Conservation (phyloP, 2,329 filamentous ascomycete genomes). For the Onygenales sp. region DNA sequence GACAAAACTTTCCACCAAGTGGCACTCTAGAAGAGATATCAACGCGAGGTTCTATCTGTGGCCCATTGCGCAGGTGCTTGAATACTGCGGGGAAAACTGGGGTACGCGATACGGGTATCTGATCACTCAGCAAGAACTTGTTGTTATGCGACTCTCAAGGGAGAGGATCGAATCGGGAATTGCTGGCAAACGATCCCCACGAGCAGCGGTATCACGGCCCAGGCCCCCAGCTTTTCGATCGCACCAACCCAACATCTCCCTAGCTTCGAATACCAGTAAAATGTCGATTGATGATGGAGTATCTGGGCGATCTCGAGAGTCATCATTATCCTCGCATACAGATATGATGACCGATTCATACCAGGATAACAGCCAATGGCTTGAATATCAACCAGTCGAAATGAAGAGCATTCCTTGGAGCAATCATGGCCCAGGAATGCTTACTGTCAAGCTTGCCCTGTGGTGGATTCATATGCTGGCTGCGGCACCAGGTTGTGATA, state of each 20-base stretch:
- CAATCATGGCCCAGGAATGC: not conserved
- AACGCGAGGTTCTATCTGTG: not conserved
- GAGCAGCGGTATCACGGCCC: not conserved
- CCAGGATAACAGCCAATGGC: not conserved
- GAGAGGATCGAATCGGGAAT: not conserved
- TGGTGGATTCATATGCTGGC: slow-evolving; percentile 6
- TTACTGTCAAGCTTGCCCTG: slow-evolving; percentile 6
- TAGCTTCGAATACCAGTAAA: not conserved
- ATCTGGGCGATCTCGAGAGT: not conserved
- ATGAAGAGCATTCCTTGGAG: slow-evolving; percentile 2
- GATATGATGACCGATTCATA: not conserved
- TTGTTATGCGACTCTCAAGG: slow-evolving; percentile 1
- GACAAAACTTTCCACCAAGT: slow-evolving; percentile 2
- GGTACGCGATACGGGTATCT: slow-evolving; percentile 3
- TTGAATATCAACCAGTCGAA: slow-evolving; percentile 2
- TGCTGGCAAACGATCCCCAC: not conserved
- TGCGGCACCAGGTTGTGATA: not conserved
- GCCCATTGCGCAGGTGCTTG: not conserved
- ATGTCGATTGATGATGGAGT: slow-evolving; percentile 1
- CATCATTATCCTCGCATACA: not conserved
- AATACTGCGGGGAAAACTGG: not conserved
- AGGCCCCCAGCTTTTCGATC: not conserved
- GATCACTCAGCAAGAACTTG: slow-evolving; percentile 1
- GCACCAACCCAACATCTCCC: not conserved
- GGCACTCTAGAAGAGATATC: not conserved